A percentile compares a stretch with the other conserved stretches of the same genome.
These are phyloP conservation scores for Pisolithus tinctorius DNA, from an alignment of 768 basidiomycete genomes.

Conservation along the genomic window DNA sequence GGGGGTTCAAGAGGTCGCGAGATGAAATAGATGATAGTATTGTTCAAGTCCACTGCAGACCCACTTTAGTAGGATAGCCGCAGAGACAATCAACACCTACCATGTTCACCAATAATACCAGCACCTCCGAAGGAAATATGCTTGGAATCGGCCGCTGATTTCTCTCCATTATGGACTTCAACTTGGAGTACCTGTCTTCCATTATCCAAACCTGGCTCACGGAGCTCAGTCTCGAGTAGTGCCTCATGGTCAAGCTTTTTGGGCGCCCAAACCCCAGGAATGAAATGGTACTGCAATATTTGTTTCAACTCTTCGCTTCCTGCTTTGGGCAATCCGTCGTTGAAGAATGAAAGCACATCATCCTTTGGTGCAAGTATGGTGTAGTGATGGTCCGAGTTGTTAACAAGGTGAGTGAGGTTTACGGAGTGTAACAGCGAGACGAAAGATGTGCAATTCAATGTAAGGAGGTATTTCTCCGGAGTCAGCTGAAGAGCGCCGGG, in stretches of 20 bases:
- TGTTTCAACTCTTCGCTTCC: conserved; percentile 68
- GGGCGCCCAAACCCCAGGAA: conserved; percentile 72
- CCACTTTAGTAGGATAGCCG: conserved; percentile 5
- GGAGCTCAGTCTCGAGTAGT: conserved; percentile 74
- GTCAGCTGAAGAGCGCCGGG: conserved; percentile 71
- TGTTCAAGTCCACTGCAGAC: conserved; percentile 59
- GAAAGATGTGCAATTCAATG: conserved; percentile 87
- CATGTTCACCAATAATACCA: conserved; percentile 65
- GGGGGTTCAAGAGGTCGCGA: conserved; percentile 82
- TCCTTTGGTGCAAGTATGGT: conserved; percentile 92
- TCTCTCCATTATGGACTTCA: conserved; percentile 47
- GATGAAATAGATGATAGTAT: conserved; percentile 84
- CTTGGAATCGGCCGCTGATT: conserved; percentile 40
- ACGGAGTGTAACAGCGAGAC: conserved; percentile 85
- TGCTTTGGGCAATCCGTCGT: conserved; percentile 46
- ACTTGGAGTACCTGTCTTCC: conserved; percentile 67
- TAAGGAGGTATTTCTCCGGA: conserved; percentile 91
- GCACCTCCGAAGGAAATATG: conserved; percentile 81
- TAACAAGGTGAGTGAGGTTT: conserved; percentile 62
- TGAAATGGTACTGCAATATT: conserved; percentile 82
- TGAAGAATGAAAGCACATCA: conserved; percentile 63
- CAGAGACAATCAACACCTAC: conserved; percentile 38
- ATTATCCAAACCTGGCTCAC: conserved; percentile 61
- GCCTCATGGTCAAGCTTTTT: conserved; percentile 66
- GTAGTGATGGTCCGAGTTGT: conserved; percentile 58